phyloP scores from a whole-genome alignment of 1,139 yeast species.

The Blastobotrys arbuscula region DNA sequence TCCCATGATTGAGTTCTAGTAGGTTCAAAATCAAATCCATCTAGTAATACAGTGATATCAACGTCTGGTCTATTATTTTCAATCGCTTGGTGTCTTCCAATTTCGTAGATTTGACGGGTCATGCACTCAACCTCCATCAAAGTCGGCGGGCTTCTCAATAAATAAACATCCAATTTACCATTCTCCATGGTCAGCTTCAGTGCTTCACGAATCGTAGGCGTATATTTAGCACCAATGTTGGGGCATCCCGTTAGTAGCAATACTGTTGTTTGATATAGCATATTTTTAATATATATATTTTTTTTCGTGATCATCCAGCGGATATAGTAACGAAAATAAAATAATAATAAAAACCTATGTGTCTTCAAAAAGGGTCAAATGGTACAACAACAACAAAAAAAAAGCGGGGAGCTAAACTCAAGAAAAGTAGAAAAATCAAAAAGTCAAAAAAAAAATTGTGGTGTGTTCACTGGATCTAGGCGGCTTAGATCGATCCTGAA shows the following conservation, averaged over 20 bases:
- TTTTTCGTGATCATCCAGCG: too few relatives aligned
- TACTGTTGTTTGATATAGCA: slow-evolving; percentile 28
- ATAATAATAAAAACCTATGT: too few relatives aligned
- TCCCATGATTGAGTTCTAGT: slow-evolving; percentile 32
- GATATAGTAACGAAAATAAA: too few relatives aligned
- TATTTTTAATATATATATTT: slow-evolving; percentile 5
- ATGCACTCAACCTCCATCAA: slow-evolving; percentile 30
- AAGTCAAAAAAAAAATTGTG: too few relatives aligned
- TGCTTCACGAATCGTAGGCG: slow-evolving; percentile 25
- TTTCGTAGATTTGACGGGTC: slow-evolving; percentile 28
- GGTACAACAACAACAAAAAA: too few relatives aligned
- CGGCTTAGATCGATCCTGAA: neutral
- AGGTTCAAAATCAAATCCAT: slow-evolving; percentile 30
- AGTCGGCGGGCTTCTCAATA: slow-evolving; percentile 28
- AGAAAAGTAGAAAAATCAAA: too few relatives aligned
- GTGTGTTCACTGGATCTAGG: too few relatives aligned
- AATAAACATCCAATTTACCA: slow-evolving; percentile 34
- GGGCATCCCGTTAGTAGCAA: slow-evolving; percentile 23
- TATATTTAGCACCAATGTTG: slow-evolving; percentile 20
- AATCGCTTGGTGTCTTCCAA: slow-evolving; percentile 24
- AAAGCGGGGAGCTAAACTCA: too few relatives aligned
- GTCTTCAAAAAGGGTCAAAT: too few relatives aligned
- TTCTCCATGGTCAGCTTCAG: slow-evolving; percentile 28
- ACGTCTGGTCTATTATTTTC: slow-evolving; percentile 23
- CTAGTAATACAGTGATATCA: slow-evolving; percentile 35